Conservation (phyloP, 2,329 filamentous ascomycete genomes). For the Microthyrium microscopicum region DNA sequence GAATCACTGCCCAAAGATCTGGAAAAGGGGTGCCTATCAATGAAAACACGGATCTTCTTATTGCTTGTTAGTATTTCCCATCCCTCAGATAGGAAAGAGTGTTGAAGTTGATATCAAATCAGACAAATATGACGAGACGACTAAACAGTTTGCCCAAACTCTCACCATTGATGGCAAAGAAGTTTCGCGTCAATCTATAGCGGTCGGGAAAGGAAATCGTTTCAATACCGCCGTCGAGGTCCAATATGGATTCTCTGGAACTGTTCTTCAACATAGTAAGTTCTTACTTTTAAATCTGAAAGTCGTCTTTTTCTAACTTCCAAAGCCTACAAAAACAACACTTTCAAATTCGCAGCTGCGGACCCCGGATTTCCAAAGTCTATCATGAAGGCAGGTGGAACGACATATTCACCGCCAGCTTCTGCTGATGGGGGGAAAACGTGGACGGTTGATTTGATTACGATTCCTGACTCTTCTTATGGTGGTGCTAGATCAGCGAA, state of each 20-base stretch:
- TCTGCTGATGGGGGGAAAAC: slow-evolving; percentile 1
- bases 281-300: background rate
- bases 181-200: background rate
- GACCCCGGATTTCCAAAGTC: background rate
- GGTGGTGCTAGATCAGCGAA: background rate
- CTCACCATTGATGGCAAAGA: background rate
- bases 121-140: slow-evolving; percentile 3
- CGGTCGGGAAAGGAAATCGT: background rate
- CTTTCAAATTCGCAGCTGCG: slow-evolving; percentile 1
- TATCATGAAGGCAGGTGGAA: background rate
- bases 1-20: background rate
- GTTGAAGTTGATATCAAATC: background rate
- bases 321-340: slow-evolving; percentile 2
- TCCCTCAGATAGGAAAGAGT: background rate
- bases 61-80: too few relatives aligned
- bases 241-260: background rate
- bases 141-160: slow-evolving; percentile 1
- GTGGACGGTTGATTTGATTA: slow-evolving; percentile 3
- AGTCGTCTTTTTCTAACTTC: background rate
- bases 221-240: slow-evolving; percentile 3
- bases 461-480: background rate
- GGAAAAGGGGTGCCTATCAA: background rate
- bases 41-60: too few relatives aligned
- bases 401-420: background rate
- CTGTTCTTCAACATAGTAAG: slow-evolving; percentile 1